Evolutionary conservation across 2,329 filamentous ascomycete species (phyloP), one percentile per base, ranked within the genome.

Genomic region (Thermochaetoides dissita): DNA sequence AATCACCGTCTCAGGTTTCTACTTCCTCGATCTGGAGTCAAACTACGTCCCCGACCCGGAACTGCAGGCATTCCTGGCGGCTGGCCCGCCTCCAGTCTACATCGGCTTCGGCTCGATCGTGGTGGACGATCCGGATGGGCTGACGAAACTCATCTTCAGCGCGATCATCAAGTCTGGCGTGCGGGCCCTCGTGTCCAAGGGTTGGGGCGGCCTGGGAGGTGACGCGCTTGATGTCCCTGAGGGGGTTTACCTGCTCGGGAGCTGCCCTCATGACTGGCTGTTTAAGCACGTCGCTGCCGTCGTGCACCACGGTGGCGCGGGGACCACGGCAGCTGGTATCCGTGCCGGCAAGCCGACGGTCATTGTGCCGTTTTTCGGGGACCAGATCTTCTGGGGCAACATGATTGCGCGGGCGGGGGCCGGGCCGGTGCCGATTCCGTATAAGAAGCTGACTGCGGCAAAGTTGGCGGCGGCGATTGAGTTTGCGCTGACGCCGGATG

Each of bases 301-400:
- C 1, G 81, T 91, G 6, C 87, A 94, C 55, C 86, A 94, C 49
- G 87, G 86, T 17, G 86, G 87, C 44, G 86, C 86, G 7, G 86
- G 86, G 11, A 94, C 86, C 3, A 93, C 85, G 1, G 85, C 86
- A 1, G 84, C 85, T 1, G 86, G 86, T n/a, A 84, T 94, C 46
- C 74, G 81, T 11, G 74, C 79, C 1, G 86, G 85, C 24, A 79
- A 79, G 41, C 86, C 86, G 2, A 94, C 86, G 0, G 74, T 91
- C 2, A 72, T 94, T 3, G 78, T 94, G 0, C 86, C 86, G 0
- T 94, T 94, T 63, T 94, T 88, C 55, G 84, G 84, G 2, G 84
- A 89, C 52, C 84, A 89, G 57, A 80, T 80, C 0, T 89, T 88
- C 54, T 88, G 84, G 84, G 84, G 84, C 7, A 69, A 77, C 8